Evolutionary conservation across 2,329 filamentous ascomycete species (phyloP), one percentile per base, ranked within the genome.

Genomic region (Stenocarpella maydis): DNA sequence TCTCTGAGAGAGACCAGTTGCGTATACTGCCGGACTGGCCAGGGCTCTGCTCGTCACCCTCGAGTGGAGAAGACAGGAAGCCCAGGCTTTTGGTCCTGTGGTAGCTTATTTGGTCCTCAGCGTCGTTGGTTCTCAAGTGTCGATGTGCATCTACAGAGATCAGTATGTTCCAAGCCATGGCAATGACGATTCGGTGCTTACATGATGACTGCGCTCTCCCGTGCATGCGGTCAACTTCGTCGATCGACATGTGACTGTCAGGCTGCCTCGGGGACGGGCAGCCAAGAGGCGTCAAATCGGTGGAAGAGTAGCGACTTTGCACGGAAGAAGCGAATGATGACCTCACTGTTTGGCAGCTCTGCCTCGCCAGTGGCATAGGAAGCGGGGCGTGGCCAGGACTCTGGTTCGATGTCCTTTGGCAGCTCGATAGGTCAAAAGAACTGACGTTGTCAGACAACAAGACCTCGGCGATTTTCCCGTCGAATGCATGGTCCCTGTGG

Each of bases 1-100:
- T 77, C 0, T 82, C 84, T 2, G 82, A 81, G 12, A 81, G 74
- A 5, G 83, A 85, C 77, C 78, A 82, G 21, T 80, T 79, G 4
- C 79, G 77, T 2, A 80, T 69, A 54, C 79, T 82, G 75, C 81
- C 76, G 65, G 78, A 78, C 26, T 78, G 74, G 5, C 79, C 72
- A 4, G 81, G 79, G 7, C 81, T 74, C 24, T 78, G 74, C 54
- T 80, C 82, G 17, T 78, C 77, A 1, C 80, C 76, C 12, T 82
- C 79, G 21, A 79, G 73, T 54, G 14, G 75, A 75, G 19, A 73
- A 69, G 4, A 47, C n/a, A 58, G 15, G 12, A 50, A 49, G 2
- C 65, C 65, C 10, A 75, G 67, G 52, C 74, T 77, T 47, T 70
- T 74, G 37, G 76, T 73, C 31, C 72, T 74, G 28, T 69, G 31